Conservation (phyloP, 176 grass and related monocot genomes). For the Aegilops speltoides region DNA sequence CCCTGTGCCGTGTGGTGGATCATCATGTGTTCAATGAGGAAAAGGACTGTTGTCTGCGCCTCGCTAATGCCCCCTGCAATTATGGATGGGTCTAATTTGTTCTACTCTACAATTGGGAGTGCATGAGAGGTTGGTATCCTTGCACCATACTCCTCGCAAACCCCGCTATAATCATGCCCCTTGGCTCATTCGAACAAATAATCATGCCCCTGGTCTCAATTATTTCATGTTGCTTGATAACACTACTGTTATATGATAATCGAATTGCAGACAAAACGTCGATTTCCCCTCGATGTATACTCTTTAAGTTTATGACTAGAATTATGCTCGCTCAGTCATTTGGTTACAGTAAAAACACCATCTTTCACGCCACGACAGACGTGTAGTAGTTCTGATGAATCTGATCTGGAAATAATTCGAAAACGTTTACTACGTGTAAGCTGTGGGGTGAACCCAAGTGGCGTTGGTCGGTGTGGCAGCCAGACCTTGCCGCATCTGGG, state of each 20-base stretch:
- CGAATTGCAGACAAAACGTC: conserved; percentile 17
- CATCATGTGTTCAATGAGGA: conserved; percentile 45
- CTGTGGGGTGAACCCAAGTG: background rate
- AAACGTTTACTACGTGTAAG: background rate
- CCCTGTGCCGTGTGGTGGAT: conserved; percentile 42
- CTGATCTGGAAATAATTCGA: background rate
- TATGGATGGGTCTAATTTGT: conserved; percentile 20
- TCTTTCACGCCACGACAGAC: background rate
- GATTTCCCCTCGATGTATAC: background rate
- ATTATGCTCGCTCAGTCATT: background rate
- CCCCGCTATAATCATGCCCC: conserved; percentile 2
- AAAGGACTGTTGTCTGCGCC: conserved; percentile 40
- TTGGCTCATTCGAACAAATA: background rate
- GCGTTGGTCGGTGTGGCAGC: background rate
- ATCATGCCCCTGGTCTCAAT: background rate
- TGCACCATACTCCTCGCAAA: conserved; percentile 15
- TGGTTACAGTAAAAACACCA: background rate
- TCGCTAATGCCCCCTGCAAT: conserved; percentile 35
- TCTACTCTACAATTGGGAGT: conserved; percentile 23
- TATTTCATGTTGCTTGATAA: background rate
- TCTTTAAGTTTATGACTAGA: no score
- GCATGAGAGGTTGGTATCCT: conserved; percentile 26
- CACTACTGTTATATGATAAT: background rate
- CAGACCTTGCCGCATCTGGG: background rate
- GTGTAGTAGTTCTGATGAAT: background rate